Evolutionary conservation across 441 rosid genomes (phyloP).

Genomic region (Raphanus hybrid): DNA sequence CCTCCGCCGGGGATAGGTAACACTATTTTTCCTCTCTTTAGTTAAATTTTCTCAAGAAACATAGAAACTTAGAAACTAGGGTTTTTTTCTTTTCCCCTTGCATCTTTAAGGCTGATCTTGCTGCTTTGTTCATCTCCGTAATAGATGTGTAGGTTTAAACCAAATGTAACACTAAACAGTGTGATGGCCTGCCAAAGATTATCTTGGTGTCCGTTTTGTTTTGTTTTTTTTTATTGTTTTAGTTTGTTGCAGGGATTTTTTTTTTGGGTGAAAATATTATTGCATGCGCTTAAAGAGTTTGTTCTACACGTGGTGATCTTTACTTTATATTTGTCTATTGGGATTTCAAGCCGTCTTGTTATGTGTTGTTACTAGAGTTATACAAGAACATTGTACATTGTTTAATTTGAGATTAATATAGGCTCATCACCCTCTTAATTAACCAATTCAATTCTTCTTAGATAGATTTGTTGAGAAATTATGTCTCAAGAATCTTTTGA

Average conservation of each 20-base stretch:
- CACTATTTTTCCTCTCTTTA: neutral
- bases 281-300: slow-evolving; percentile 24
- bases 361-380: neutral
- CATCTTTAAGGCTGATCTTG: neutral
- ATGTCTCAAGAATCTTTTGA: neutral
- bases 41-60: neutral
- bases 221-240: too few relatives aligned
- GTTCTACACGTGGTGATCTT: slow-evolving; percentile 26
- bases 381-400: slow-evolving; percentile 19
- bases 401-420: neutral
- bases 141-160: neutral
- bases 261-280: too few relatives aligned
- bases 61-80: slow-evolving; percentile 8
- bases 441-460: neutral
- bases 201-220: slow-evolving; percentile 11
- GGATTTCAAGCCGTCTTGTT: slow-evolving; percentile 9
- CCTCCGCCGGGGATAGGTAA: slow-evolving; percentile 40
- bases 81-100: slow-evolving; percentile 9
- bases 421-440: neutral
- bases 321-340: slow-evolving; percentile 4
- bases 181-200: neutral
- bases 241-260: too few relatives aligned
- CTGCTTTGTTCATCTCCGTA: neutral
- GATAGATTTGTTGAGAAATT: neutral
- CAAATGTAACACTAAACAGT: neutral